These are phyloP conservation scores for Komagataella pseudopastoris DNA, from an alignment of 805 yeast genomes.

Conservation along the genomic window DNA sequence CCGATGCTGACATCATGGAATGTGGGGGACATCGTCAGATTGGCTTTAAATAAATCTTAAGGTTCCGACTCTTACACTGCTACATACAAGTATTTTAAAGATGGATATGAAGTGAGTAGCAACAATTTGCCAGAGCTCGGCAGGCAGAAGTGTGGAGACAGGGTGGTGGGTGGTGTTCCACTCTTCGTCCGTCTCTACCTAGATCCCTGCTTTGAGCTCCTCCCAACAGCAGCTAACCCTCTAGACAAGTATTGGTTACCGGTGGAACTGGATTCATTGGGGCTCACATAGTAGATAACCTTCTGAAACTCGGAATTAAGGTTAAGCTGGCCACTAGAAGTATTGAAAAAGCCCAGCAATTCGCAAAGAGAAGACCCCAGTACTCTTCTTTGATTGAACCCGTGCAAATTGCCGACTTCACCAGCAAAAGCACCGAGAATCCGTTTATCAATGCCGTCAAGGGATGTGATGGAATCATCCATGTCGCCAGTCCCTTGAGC, in stretches of 20 bases:
- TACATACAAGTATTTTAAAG: not conserved
- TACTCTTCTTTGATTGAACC: conserved; percentile 7
- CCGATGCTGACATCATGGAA: not conserved
- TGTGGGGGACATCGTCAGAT: not conserved
- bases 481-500: conserved; percentile 6
- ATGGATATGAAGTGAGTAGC: not conserved
- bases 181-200: not conserved
- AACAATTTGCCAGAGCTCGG: not conserved
- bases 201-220: not conserved
- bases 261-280: conserved; percentile 5
- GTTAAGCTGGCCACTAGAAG: conserved; percentile 12
- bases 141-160: not conserved
- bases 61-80: not conserved
- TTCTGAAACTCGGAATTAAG: conserved; percentile 6
- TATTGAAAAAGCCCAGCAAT: conserved; percentile 8
- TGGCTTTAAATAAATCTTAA: not conserved
- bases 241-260: conserved; percentile 2
- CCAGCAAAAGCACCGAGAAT: not conserved
- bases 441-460: conserved; percentile 5
- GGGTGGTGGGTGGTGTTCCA: not conserved
- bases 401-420: conserved; percentile 7
- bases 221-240: not conserved
- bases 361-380: conserved; percentile 6
- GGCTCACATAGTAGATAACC: conserved; percentile 3
- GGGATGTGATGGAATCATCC: conserved; percentile 5